Base-by-base conservation (phyloP, 768 basidiomycete genomes). In the Cyclocybe cylindracea region DNA sequence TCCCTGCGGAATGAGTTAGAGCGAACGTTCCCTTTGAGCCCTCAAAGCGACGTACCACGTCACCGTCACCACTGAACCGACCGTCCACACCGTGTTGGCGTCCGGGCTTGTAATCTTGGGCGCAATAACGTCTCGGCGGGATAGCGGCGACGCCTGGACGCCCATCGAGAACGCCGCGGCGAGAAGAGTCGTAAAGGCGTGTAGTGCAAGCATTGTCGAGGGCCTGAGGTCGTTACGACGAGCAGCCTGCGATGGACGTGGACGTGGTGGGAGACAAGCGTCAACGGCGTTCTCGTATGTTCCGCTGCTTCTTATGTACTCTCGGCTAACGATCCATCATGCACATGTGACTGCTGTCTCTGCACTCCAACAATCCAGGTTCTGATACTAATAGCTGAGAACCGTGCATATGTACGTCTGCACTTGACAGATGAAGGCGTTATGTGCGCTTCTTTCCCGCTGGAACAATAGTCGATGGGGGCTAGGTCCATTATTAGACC, bases 41-140 rank as follows among this genome's bases (percentile, higher is more conserved):
- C 2, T 5, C 24, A 2, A 24, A 24, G 2, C 24, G 5, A 66
- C 77, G 48, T 53, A 83, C 85, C 84, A 87, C 6, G 75, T 77
- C 44, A 85, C 82, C 13, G 66, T 75, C 54, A 77, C 73, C 3
- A 56, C 67, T 7, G 70, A 53, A 1, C 84, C 84, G 14, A 74
- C 67, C 9, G 61, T 63, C 85, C 85, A 87, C 13, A 80, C 70
- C 2, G 78, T 75, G 13, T 59, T 61, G 10, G 67, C 63, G 24
- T 70, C 69, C 1, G 85, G 84, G 40, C 63, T 71, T 13, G 70
- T 75, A 63, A 86, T 80, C 46, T 65, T 71, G 0, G 84, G 84
- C 9, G 60, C 71, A 57, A 77, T 78, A 7, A 84, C 80, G 43
- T 76, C 75, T 36, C 79, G 70, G 53, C 62, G 57, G 46, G 51